A percentile compares a stretch with the other conserved stretches of the same genome.
Conservation (phyloP, 2,329 filamentous ascomycete genomes). For the Fusarium denticulatum region DNA sequence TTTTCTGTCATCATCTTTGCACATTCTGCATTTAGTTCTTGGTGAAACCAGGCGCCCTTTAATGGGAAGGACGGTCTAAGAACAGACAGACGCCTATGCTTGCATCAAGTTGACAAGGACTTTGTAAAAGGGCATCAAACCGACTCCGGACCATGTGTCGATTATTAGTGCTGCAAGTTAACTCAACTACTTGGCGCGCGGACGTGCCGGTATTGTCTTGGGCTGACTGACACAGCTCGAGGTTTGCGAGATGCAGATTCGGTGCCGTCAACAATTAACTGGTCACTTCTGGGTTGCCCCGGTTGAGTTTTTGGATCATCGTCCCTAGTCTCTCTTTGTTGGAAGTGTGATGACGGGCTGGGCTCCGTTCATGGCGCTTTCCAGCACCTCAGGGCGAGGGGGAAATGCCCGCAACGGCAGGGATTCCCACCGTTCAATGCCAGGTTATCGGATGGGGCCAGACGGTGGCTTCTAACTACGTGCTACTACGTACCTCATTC, state of each 20-base stretch:
- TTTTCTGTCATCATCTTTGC: background rate
- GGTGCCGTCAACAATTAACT: conserved; percentile 28
- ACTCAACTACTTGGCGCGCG: conserved; percentile 30
- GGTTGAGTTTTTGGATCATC: conserved; percentile 41
- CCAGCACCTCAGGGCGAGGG: conserved; percentile 28
- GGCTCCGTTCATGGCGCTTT: conserved; percentile 32
- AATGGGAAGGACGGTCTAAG: background rate
- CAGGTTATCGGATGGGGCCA: conserved; percentile 42
- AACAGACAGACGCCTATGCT: conserved; percentile 17
- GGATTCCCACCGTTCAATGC: conserved; percentile 36
- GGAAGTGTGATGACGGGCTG: conserved; percentile 40
- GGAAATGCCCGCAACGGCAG: conserved; percentile 31
- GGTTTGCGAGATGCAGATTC: conserved; percentile 35
- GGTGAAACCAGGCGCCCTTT: conserved; percentile 28
- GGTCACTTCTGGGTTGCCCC: conserved; percentile 36
- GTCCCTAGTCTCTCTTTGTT: conserved; percentile 27
- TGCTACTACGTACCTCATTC: conserved; percentile 28
- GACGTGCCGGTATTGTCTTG: conserved; percentile 29
- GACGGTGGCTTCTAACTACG: conserved; percentile 41
- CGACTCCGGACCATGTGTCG: conserved; percentile 32
- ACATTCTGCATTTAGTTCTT: conserved; percentile 16
- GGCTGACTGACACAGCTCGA: conserved; percentile 35
- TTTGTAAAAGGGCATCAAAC: conserved; percentile 16
- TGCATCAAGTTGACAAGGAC: conserved; percentile 22
- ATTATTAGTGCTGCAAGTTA: conserved; percentile 32